Percentiles rank a stretch among this genome's conserved stretches.
Conservation (phyloP, 148 eudicot genomes). For the Polygonum aviculare region DNA sequence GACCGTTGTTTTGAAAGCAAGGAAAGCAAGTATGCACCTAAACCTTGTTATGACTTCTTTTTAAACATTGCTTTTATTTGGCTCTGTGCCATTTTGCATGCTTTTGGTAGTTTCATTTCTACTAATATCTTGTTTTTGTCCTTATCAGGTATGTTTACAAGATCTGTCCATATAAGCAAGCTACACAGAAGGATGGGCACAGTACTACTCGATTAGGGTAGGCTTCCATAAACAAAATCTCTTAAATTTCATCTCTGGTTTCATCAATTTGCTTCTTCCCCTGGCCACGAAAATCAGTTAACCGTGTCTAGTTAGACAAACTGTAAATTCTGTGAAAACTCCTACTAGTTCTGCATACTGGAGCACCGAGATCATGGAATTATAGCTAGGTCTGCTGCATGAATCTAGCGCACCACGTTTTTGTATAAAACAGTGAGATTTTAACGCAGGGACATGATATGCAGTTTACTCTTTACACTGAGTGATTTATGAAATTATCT, state of each 20-base stretch:
- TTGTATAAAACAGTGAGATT: neutral
- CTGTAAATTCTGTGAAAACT: neutral
- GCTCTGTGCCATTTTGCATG: constrained; percentile 8
- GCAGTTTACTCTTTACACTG: neutral
- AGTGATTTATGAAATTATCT: neutral
- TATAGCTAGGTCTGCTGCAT: neutral
- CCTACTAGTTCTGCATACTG: neutral
- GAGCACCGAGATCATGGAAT: neutral
- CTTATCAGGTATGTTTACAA: constrained; percentile 75
- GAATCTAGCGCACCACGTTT: neutral
- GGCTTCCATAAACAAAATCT: neutral
- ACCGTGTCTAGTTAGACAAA: neutral
- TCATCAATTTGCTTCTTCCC: neutral
- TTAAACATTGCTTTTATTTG: neutral
- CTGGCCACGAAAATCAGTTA: neutral
- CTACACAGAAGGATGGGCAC: constrained; percentile 83
- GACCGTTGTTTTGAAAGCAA: constrained; percentile 83
- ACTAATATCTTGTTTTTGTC: neutral
- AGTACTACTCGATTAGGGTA: constrained; percentile 90
- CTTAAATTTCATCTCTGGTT: neutral
- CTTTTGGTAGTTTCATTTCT: neutral
- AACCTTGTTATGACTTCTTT: neutral
- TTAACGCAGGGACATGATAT: neutral
- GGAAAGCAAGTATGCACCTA: constrained; percentile 60
- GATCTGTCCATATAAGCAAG: constrained; percentile 87